phyloP scores from a whole-genome alignment of 805 yeast genomes.

The Torulaspora indica region DNA sequence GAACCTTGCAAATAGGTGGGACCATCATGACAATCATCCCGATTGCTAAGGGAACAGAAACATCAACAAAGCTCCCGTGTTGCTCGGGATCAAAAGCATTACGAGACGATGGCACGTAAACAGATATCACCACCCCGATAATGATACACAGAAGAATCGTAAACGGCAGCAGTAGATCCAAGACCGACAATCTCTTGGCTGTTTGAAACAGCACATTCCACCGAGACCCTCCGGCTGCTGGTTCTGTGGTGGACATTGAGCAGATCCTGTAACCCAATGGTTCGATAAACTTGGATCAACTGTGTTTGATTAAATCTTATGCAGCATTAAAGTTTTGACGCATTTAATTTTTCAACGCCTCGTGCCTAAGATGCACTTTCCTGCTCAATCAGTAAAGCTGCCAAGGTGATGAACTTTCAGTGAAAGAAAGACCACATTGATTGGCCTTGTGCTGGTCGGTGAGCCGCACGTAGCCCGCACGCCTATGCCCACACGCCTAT shows the following conservation, averaged over 20 bases:
- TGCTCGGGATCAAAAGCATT: conserved; percentile 34
- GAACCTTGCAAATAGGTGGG: conserved; percentile 52
- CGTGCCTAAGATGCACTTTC: too few relatives aligned
- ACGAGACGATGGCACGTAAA: conserved; percentile 39
- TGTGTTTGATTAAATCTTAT: not conserved
- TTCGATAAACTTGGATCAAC: not conserved
- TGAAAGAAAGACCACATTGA: too few relatives aligned
- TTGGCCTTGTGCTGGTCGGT: too few relatives aligned
- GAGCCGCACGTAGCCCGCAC: too few relatives aligned
- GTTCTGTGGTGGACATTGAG: conserved; percentile 1
- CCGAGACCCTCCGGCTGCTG: conserved; percentile 2
- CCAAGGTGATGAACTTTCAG: too few relatives aligned
- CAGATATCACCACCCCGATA: conserved; percentile 41
- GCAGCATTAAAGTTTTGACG: too few relatives aligned
- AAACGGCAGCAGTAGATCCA: conserved; percentile 38
- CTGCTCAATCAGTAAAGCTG: too few relatives aligned
- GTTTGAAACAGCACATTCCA: conserved; percentile 7
- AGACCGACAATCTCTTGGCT: conserved; percentile 5
- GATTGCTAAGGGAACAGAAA: conserved; percentile 44
- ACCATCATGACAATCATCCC: conserved; percentile 57
- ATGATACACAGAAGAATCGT: conserved; percentile 38
- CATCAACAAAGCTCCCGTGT: conserved; percentile 38
- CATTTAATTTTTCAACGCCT: too few relatives aligned
- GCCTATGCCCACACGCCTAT: too few relatives aligned
- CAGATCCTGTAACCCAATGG: not conserved